A percentile compares a stretch with the other conserved stretches of the same genome.
Evolutionary conservation across 2,329 filamentous ascomycete genomes (phyloP).

Genomic region (Neofusicoccum laricinum): DNA sequence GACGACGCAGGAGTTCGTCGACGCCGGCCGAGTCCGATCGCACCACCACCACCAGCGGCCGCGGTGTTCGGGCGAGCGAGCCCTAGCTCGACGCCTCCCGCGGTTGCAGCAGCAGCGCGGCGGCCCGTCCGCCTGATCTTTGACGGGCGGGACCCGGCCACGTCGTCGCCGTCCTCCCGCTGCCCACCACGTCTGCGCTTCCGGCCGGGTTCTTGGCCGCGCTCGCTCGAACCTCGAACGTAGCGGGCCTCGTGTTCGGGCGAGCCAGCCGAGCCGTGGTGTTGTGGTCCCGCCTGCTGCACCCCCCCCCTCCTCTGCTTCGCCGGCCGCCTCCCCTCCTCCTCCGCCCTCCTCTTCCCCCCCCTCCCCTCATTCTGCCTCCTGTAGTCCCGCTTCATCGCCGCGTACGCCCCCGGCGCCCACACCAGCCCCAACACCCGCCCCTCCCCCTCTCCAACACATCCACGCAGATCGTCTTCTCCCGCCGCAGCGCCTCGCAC

Average conservation of each 20-base stretch:
- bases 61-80: no score
- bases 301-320: no score
- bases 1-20: no score
- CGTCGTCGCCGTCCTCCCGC: background rate
- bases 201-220: background rate
- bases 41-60: no score
- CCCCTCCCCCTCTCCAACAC: background rate
- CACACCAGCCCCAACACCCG: background rate
- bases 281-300: no score
- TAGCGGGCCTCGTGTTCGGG: slow-evolving; percentile 8
- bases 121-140: no score
- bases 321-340: background rate
- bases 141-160: background rate
- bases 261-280: background rate
- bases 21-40: no score
- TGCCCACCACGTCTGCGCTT: background rate
- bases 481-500: background rate
- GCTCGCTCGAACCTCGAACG: background rate
- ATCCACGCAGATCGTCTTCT: background rate
- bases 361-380: background rate
- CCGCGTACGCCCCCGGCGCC: background rate
- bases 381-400: background rate
- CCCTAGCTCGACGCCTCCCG: no score
- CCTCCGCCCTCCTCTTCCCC: background rate
- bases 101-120: no score